These are phyloP conservation scores for Microdochium trichocladiopsis DNA, from an alignment of 2,329 filamentous ascomycete species.

Conservation along the genomic window DNA sequence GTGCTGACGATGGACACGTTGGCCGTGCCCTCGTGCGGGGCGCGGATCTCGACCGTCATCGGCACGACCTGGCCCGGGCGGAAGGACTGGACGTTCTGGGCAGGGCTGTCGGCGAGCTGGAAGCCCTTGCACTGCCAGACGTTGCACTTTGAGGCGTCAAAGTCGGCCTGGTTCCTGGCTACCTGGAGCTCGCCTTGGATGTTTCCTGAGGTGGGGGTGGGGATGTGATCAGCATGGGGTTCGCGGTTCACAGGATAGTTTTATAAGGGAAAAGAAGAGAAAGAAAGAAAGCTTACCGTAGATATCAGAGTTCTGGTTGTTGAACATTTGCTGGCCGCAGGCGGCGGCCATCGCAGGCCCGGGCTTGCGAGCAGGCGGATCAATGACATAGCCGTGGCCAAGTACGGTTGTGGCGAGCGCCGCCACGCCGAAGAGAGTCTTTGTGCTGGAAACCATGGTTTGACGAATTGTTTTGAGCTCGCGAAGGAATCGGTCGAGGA, in stretches of 20 bases:
- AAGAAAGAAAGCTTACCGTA: constrained; percentile 30
- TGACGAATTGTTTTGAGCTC: background rate
- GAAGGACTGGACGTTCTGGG: constrained; percentile 41
- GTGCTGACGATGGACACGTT: constrained; percentile 48
- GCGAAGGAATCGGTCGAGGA: background rate
- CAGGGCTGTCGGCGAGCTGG: constrained; percentile 46
- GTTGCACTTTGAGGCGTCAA: constrained; percentile 37
- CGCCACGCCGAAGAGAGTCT: constrained; percentile 9
- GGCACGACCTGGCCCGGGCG: constrained; percentile 37
- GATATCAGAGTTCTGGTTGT: constrained; percentile 43
- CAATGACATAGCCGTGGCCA: constrained; percentile 45
- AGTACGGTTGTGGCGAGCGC: constrained; percentile 34
- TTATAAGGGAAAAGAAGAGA: too few relatives aligned
- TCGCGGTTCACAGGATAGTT: too few relatives aligned
- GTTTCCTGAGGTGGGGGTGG: constrained; percentile 23
- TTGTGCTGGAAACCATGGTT: background rate
- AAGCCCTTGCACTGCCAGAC: constrained; percentile 52
- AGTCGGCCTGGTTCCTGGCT: constrained; percentile 37
- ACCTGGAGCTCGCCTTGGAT: constrained; percentile 47
- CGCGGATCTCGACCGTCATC: constrained; percentile 36
- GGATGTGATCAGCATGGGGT: background rate
- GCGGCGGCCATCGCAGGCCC: constrained; percentile 41
- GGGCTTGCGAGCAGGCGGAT: constrained; percentile 38
- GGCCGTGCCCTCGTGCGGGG: constrained; percentile 46
- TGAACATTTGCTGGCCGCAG: constrained; percentile 47